Base-by-base conservation (phyloP, 192 early-diverging fungal species). In the Linderina pennispora region DNA sequence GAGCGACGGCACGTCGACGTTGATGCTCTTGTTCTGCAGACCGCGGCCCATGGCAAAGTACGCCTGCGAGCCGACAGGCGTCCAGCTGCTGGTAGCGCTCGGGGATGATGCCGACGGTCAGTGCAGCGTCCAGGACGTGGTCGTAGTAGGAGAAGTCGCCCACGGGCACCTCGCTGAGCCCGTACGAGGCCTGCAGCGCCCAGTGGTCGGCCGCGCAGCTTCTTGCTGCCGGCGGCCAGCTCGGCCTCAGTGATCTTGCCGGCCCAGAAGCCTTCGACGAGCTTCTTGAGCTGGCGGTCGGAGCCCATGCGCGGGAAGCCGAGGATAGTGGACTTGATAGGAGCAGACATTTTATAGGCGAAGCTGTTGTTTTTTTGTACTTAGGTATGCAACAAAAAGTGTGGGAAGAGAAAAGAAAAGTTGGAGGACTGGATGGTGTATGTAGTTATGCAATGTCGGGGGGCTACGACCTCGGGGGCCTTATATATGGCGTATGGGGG, bases 31-130 rank as follows among this genome's bases (percentile, higher is more conserved):
- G 54, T 78, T 67, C 55, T 98, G 95, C 43, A 88, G 78, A 53
- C 95, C 95, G 74, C 95, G 91, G 48, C 81, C 90, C 86, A 97
- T 95, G 58, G 95, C 95, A 77, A 98, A 98, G 84, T 95, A 97
- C 21, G 80, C 83, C 58, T 91, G 86, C 35, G 80, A 73, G 35
- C 79, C 75, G 61, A 80, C n/a, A 50, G 50, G 74, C 55, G 82
- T 87, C 64, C 36, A 76, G 52, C 58, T 69, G 59, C 54, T 77
- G 66, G 81, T 89, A 85, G 45, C 86, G 79, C 46, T 67, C 61
- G 28, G 84, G 84, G n/a, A 83, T 75, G 43, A 79, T 61, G 45
- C 80, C 81, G 38, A 80, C 75, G 7, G 76, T 59, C 58, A 76
- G 75, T 2, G 81, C 74, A 14, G 80, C 71, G 48, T 83, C 90